Conservation (phyloP, 139 green algal genomes). For the Ettlia oleoabundans region DNA sequence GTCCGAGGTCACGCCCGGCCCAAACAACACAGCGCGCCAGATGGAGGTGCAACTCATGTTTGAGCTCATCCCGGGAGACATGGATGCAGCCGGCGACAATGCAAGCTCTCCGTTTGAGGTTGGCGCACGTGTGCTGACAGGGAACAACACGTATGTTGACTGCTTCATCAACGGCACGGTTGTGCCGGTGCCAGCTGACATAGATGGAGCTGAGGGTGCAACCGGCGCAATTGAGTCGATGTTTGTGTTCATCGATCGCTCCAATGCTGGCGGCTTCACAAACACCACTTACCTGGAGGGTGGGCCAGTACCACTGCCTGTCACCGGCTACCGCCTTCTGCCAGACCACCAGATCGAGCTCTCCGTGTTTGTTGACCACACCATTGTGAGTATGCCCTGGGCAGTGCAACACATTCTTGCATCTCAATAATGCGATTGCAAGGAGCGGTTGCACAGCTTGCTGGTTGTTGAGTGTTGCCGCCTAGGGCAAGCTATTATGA, state of each 20-base stretch:
- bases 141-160: neutral
- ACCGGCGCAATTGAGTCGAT: neutral
- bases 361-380: neutral
- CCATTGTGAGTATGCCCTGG: neutral
- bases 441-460: no score
- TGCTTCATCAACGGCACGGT: neutral
- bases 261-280: neutral
- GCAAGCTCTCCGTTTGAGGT: neutral
- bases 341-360: neutral
- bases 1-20: neutral
- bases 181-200: neutral
- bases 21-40: neutral
- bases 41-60: neutral
- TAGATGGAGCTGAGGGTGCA: neutral
- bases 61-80: neutral
- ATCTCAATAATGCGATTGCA: no score
- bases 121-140: neutral
- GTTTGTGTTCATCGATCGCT: neutral
- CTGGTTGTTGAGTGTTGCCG: no score
- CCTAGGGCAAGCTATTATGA: no score
- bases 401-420: no score
- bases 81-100: neutral
- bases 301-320: neutral
- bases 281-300: neutral
- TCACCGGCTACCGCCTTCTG: neutral